phyloP scores from a whole-genome alignment of 371 early-diverging fungal species.

The Cokeromyces recurvatus region DNA sequence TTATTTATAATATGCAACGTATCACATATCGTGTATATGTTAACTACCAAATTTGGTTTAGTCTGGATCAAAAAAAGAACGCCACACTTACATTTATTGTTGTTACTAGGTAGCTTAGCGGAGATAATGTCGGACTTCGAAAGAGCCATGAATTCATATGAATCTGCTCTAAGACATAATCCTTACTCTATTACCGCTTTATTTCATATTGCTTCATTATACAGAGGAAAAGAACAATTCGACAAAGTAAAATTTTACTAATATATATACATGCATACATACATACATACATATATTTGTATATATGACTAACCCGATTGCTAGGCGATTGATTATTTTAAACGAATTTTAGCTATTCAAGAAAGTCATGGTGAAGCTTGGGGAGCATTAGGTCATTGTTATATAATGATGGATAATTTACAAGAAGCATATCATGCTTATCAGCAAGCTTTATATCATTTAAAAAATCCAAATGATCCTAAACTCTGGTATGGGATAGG shows the following conservation, averaged over 20 bases:
- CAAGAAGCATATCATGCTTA: conserved; percentile 76
- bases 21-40: conserved; percentile 2
- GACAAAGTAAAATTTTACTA: conserved; percentile 37
- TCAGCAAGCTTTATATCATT: conserved; percentile 41
- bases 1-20: conserved; percentile 1
- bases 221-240: conserved; percentile 63
- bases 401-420: conserved; percentile 89
- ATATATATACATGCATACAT: too few species aligned
- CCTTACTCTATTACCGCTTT: conserved; percentile 81
- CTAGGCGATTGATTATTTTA: conserved; percentile 43
- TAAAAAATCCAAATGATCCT: conserved; percentile 62
- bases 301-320: not conserved
- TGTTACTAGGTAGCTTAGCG: conserved; percentile 54
- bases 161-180: conserved; percentile 85
- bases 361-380: conserved; percentile 83
- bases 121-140: conserved; percentile 76
- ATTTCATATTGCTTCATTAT: conserved; percentile 67
- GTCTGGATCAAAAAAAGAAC: conserved; percentile 1
- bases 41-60: conserved; percentile 6
- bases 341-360: conserved; percentile 77
- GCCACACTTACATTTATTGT: conserved; percentile 9
- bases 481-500: conserved; percentile 98
- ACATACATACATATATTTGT: too few species aligned
- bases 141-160: conserved; percentile 79
- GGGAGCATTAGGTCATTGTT: conserved; percentile 92